Conservation (phyloP, 73 alveolate species). For the Paramecium primaurelia region DNA sequence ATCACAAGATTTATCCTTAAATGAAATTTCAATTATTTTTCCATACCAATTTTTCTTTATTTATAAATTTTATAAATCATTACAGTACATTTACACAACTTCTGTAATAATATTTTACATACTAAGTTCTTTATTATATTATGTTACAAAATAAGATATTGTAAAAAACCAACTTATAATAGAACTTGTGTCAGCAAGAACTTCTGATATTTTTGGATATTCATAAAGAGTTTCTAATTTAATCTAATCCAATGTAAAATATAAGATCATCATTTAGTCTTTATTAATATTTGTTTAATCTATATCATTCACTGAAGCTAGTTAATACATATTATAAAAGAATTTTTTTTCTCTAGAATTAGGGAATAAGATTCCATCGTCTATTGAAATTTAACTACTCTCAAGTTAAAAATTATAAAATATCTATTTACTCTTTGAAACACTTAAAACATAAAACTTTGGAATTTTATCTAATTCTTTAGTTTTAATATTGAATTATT, state of each 20-base stretch:
- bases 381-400: neutral
- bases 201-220: neutral
- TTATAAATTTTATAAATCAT: neutral
- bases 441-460: neutral
- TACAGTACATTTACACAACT: neutral
- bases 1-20: neutral
- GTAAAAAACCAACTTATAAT: neutral
- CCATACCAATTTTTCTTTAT: neutral
- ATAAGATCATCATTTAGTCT: neutral
- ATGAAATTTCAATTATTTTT: neutral
- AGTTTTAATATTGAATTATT: neutral
- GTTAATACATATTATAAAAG: neutral
- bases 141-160: neutral
- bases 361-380: neutral
- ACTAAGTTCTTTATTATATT: neutral
- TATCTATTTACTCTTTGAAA: neutral
- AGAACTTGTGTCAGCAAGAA: neutral
- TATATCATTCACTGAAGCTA: neutral
- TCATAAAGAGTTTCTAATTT: neutral
- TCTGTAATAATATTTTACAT: neutral
- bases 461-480: neutral
- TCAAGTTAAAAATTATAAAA: neutral
- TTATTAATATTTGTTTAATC: neutral
- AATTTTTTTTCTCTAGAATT: neutral
- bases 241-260: neutral